Evolutionary conservation across 768 basidiomycete species (phyloP).

Genomic region (Filobasidium wieringae): DNA sequence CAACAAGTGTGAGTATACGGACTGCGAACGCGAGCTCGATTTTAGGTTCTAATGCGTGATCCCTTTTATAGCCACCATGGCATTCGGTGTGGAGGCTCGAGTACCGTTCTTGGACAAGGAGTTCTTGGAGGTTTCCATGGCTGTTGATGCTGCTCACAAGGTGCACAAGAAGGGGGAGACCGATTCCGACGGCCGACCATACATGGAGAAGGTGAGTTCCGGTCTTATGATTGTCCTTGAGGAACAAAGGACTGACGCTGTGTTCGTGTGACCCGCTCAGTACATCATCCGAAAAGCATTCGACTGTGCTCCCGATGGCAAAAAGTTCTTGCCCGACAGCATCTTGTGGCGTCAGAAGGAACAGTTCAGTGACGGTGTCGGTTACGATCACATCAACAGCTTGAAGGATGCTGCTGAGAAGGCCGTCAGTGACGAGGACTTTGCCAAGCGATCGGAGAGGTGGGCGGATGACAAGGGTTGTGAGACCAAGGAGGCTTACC

Average conservation of each 20-base stretch:
- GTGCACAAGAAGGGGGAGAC: conserved; percentile 74
- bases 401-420: conserved; percentile 77
- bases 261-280: conserved; percentile 39
- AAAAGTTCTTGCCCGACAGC: conserved; percentile 85
- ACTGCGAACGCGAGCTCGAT: background rate
- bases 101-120: conserved; percentile 97
- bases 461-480: conserved; percentile 55
- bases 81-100: conserved; percentile 96
- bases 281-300: conserved; percentile 95
- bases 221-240: background rate
- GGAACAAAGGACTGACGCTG: background rate
- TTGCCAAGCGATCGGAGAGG: conserved; percentile 58
- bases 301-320: conserved; percentile 60
- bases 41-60: conserved; percentile 1
- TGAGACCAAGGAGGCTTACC: conserved; percentile 84
- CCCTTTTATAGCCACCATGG: conserved; percentile 71
- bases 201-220: conserved; percentile 78
- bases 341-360: conserved; percentile 99
- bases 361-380: conserved; percentile 97
- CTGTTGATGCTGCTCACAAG: conserved; percentile 73
- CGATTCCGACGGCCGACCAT: conserved; percentile 76
- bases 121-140: conserved; percentile 90
- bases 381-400: conserved; percentile 97
- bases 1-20: conserved; percentile 70
- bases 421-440: conserved; percentile 67